Percentiles rank a stretch among this genome's conserved stretches.
phyloP scores from a whole-genome alignment of 352 stramenopile species.

The Peronospora destructor region DNA sequence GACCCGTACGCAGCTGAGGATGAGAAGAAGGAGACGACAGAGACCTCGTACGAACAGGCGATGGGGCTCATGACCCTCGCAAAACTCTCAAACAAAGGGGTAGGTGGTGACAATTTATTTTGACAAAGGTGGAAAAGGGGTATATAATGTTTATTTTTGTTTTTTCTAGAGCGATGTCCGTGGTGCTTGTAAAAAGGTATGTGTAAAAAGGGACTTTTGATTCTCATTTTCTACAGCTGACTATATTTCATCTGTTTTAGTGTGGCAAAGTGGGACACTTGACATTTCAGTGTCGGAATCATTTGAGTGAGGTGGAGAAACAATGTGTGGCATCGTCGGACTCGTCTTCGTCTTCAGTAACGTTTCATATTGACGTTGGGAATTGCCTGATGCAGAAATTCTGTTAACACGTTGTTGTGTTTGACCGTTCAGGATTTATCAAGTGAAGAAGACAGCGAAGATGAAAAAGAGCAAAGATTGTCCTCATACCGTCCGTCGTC shows the following conservation, averaged over 20 bases:
- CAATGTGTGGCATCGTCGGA: conserved; percentile 25
- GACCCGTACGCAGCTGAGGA: conserved; percentile 88
- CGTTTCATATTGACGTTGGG: conserved; percentile 1
- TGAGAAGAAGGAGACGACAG: conserved; percentile 52
- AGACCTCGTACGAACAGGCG: conserved; percentile 83
- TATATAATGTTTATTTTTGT: background rate
- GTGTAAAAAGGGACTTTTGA: background rate
- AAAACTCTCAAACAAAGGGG: conserved; percentile 91
- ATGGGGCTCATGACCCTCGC: conserved; percentile 91
- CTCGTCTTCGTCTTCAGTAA: conserved; percentile 38
- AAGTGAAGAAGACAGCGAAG: conserved; percentile 32
- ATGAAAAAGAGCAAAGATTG: conserved; percentile 13
- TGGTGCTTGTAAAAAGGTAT: conserved; percentile 79
- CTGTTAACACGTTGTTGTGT: conserved; percentile 4
- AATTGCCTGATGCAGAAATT: conserved; percentile 4
- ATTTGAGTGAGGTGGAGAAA: conserved; percentile 46
- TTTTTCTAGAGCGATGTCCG: conserved; percentile 54
- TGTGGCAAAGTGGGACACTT: conserved; percentile 89
- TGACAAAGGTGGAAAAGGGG: too few species aligned
- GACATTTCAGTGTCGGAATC: conserved; percentile 87
- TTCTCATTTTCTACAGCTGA: conserved; percentile 1
- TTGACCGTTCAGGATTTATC: conserved; percentile 29
- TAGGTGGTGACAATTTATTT: conserved; percentile 25
- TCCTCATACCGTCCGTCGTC: conserved; percentile 18
- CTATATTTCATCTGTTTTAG: conserved; percentile 19